phyloP scores from a whole-genome alignment of 352 stramenopile genomes.

The Pythium insidiosum region DNA sequence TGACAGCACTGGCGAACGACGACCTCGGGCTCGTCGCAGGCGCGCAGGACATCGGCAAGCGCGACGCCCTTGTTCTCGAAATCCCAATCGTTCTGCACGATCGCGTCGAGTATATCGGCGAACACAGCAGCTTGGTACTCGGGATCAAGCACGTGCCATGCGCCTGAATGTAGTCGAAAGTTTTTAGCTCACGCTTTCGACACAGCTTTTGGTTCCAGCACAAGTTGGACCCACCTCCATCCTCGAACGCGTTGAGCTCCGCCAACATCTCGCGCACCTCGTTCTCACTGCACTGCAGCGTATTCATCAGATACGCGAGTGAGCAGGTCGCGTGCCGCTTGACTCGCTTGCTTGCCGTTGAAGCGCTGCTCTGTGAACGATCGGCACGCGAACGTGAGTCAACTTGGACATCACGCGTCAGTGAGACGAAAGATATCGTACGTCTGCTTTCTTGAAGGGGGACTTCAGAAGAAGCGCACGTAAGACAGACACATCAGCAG shows the following conservation, averaged over 20 bases:
- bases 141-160: slow-evolving; percentile 51
- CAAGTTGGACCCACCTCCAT: slow-evolving; percentile 30
- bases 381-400: too few species aligned
- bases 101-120: slow-evolving; percentile 56
- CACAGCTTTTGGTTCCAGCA: too few species aligned
- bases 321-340: slow-evolving; percentile 55
- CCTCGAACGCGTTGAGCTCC: slow-evolving; percentile 60
- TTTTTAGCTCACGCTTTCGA: too few species aligned
- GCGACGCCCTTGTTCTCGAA: slow-evolving; percentile 29
- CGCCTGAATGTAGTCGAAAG: too few species aligned
- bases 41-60: slow-evolving; percentile 27
- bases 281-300: slow-evolving; percentile 53
- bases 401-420: too few species aligned
- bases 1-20: slow-evolving; percentile 66
- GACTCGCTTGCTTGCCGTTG: slow-evolving; percentile 26
- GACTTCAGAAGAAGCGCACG: slow-evolving; percentile 55
- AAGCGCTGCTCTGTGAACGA: too few species aligned
- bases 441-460: slow-evolving; percentile 32
- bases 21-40: slow-evolving; percentile 29
- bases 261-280: slow-evolving; percentile 55
- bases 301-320: slow-evolving; percentile 46
- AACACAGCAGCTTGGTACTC: slow-evolving; percentile 57
- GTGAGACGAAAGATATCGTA: too few species aligned
- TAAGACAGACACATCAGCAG: slow-evolving; percentile 42
- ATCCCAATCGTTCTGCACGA: slow-evolving; percentile 69